These are phyloP conservation scores for Carallia pectinifolia DNA, from an alignment of 345 rosid species.

Conservation along the genomic window DNA sequence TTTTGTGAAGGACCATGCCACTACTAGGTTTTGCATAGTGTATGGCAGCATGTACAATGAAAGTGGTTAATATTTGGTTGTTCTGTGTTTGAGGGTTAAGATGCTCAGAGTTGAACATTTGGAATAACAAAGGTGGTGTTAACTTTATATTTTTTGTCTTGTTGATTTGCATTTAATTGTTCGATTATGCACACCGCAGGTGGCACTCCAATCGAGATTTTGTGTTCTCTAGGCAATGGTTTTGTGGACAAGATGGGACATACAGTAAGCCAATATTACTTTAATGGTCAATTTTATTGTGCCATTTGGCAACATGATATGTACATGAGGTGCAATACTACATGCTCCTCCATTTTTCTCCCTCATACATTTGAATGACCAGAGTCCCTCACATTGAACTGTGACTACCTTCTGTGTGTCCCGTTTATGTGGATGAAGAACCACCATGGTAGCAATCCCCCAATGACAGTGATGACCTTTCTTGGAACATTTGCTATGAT, in stretches of 20 bases:
- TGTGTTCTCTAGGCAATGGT: conserved; percentile 96
- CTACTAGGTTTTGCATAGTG: conserved; percentile 1
- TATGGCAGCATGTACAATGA: too few relatives aligned
- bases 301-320: conserved; percentile 3
- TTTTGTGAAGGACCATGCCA: background rate
- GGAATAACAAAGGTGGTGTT: background rate
- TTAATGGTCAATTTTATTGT: conserved; percentile 1
- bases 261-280: conserved; percentile 61
- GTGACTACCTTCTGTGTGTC: background rate
- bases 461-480: background rate
- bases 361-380: background rate
- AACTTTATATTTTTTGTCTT: conserved; percentile 6
- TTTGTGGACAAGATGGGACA: conserved; percentile 92
- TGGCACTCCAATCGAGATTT: conserved; percentile 94
- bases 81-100: background rate
- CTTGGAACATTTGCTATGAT: background rate
- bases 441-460: background rate
- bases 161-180: conserved; percentile 17
- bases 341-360: conserved; percentile 4
- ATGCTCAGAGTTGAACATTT: background rate
- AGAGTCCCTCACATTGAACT: background rate
- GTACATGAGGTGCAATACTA: background rate
- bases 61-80: too few relatives aligned
- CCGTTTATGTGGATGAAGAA: background rate
- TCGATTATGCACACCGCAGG: conserved; percentile 43